Base-by-base conservation (phyloP, 73 alveolate genomes). In the Paramecium sonneborni region DNA sequence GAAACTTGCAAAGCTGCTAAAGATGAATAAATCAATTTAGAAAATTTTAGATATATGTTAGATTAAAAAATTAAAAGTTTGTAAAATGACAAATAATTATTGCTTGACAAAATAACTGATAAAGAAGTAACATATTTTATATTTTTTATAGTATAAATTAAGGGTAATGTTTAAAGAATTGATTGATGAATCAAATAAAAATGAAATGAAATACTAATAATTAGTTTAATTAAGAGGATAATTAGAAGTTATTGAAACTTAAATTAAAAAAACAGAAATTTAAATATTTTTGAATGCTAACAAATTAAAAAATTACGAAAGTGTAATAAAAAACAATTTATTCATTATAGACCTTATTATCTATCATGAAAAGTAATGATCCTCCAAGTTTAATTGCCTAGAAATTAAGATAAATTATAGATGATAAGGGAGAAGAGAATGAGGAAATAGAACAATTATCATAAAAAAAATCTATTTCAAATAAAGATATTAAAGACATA, bases 1-100 rank as follows among this genome's bases (percentile, higher is more conserved):
- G 94, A 88, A 70, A 88, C 94, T 23, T 88, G 94, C 24, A 88
- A 88, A 43, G 79, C 85, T 56, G 89, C 94, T 15, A 88, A 88
- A 43, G 94, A 88, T 68, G 94, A 88, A 43, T 70, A 88, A 52
- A 88, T 88, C 4, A 88, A 88, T 88, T 56, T 88, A 12, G 94
- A 88, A 69, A 88, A 88, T 23, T 88, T 88, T 35, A 88, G 94
- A 43, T 88, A 88, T 37, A 88, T 88, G 94, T 41, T 88, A 15
- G 87, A 88, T 70, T 44, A 88, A 18, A 88, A 88, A 38, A 88
- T 69, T 38, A 88, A 69, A 44, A 88, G 94, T 58, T 37, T 88
- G 15, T 23, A 88, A 88, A 70, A 67, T 41, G 94, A 88, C 23
- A 88, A 88, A 35, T 39, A 82, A 48, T 39, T 28, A 37, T 88